A percentile compares a stretch with the other conserved stretches of the same genome.
phyloP scores from a whole-genome alignment of 345 rosid genomes.

The Mercurialis annua region DNA sequence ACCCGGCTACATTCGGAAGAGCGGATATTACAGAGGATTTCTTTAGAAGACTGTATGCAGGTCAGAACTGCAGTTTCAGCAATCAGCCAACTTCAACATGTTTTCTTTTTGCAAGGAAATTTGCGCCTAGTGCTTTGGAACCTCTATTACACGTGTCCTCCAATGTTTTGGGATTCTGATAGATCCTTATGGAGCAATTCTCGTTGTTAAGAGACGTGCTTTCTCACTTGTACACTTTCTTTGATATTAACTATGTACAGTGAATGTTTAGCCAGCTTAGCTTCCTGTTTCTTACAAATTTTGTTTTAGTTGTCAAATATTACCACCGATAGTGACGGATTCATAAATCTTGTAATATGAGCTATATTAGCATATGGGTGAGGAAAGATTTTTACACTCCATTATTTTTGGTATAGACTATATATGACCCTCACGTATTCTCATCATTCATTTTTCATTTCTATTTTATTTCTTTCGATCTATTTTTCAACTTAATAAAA shows the following conservation, averaged over 20 bases:
- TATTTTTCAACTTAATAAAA: too few relatives aligned
- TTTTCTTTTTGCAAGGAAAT: slow-evolving; percentile 74
- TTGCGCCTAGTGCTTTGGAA: slow-evolving; percentile 71
- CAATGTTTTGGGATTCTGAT: slow-evolving; percentile 38
- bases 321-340: too few relatives aligned
- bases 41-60: slow-evolving; percentile 39
- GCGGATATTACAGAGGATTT: slow-evolving; percentile 64
- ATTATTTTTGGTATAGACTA: too few relatives aligned
- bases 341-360: too few relatives aligned
- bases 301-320: slow-evolving; percentile 1
- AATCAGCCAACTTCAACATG: slow-evolving; percentile 43
- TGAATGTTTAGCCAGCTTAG: slow-evolving; percentile 3
- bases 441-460: too few relatives aligned
- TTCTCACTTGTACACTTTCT: not conserved
- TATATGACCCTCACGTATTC: too few relatives aligned
- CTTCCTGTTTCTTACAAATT: slow-evolving; percentile 1
- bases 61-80: slow-evolving; percentile 58
- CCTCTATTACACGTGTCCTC: slow-evolving; percentile 55
- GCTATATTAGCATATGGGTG: too few relatives aligned
- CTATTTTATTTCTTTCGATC: too few relatives aligned
- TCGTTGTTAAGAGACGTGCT: not conserved
- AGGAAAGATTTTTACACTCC: too few relatives aligned
- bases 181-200: not conserved
- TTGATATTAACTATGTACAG: slow-evolving; percentile 21
- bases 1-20: slow-evolving; percentile 87